Evolutionary conservation across 306 rosid species (phyloP).

Genomic region (Glycyrrhiza uralensis): DNA sequence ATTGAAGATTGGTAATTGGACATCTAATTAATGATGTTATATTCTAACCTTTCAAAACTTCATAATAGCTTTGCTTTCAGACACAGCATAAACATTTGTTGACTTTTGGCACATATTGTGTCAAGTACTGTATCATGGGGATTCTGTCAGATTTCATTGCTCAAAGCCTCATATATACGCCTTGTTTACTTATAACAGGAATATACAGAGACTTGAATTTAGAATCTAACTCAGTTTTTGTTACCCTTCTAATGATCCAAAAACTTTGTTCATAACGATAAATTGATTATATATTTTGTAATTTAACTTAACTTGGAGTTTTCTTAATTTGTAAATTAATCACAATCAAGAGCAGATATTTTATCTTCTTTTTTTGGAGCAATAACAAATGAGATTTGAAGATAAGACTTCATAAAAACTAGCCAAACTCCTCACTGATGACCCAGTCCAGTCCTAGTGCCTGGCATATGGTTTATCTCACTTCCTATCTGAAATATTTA

Average conservation of each 20-base stretch:
- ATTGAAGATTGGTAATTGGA: slow-evolving; percentile 1
- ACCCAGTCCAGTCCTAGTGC: too few relatives aligned
- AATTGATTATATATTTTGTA: background rate
- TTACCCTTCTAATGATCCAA: background rate
- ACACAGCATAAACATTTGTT: slow-evolving; percentile 27
- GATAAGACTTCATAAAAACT: too few relatives aligned
- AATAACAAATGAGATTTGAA: too few relatives aligned
- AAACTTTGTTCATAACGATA: background rate
- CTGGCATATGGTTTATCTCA: too few relatives aligned
- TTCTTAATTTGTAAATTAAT: background rate
- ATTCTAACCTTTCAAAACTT: background rate
- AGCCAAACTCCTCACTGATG: too few relatives aligned
- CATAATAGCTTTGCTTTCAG: slow-evolving; percentile 12
- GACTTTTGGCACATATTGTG: slow-evolving; percentile 16
- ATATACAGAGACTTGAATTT: background rate
- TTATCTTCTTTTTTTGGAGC: too few relatives aligned
- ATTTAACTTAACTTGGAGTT: background rate
- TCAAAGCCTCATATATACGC: background rate
- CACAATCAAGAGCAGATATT: background rate
- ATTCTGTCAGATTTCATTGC: background rate
- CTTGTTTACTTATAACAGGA: background rate
- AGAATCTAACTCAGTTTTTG: background rate
- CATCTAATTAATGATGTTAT: background rate
- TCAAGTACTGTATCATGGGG: background rate
- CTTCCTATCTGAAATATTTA: too few relatives aligned